Base-by-base conservation (phyloP, 2,329 filamentous ascomycete genomes). In the Ophiostoma ips region DNA sequence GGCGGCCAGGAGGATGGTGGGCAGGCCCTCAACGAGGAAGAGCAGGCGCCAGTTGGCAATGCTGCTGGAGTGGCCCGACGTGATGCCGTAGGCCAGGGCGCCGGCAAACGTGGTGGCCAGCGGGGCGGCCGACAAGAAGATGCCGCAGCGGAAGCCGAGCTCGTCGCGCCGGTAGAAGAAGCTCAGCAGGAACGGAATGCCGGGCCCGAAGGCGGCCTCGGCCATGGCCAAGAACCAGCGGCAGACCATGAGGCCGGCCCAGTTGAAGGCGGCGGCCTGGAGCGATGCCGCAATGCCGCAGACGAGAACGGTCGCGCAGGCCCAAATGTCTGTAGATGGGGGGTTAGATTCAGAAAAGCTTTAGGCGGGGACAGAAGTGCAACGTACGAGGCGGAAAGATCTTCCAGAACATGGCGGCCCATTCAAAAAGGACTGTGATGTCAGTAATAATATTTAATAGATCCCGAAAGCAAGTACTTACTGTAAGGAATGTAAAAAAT, bases 61-160 rank as follows among this genome's bases (percentile, higher is more conserved):
- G 6, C 67, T 62, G 5, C 67, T 61, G 2, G 70, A 67, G 54
- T 71, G 68, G 12, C 75, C 73, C 28, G 75, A 74, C 9, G 78
- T 79, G 59, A 85, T 82, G 5, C 72, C 77, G 52, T 79, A 83
- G 1, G 79, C 79, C 6, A 83, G 66, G 3, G 77, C 79, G 2
- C 81, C 61, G 0, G 81, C 79, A 57, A 84, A 84, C 0, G 75
- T 78, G 53, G 79, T 83, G 11, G 81, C 81, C 30, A 85, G 66
- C 1, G 81, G 80, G 0, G 80, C 79, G 11, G 63, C 82, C 0
- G 80, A 81, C 50, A 89, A 73, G 62, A 86, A 84, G 6, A 88
- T 66, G 10, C 83, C 84, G 15, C 77, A 82, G 24, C 84, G 71
- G 52, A 84, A 73, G 1, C 83, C 85, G 10, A 89, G 68, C 58